Base-by-base conservation (phyloP, 257 asterid species). In the Avicennia marina region DNA sequence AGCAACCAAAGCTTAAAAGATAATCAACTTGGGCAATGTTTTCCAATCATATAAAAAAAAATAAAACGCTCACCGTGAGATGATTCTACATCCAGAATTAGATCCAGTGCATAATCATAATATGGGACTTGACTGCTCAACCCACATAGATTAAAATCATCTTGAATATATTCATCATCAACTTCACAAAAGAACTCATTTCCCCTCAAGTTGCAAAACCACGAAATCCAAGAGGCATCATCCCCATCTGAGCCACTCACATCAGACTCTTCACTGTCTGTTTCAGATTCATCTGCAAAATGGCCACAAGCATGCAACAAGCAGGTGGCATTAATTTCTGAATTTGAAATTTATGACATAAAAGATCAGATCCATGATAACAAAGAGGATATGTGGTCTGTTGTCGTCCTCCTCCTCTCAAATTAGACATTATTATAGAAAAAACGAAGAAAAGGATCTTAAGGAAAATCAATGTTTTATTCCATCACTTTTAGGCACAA, bases 161-260 rank as follows among this genome's bases (percentile, higher is more conserved):
- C 98, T 66, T 91, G 96, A 69, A 91, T 91, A 67, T 91, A 91
- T 64, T 91, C 98, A 52, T 91, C 98, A 63, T 91, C 98, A 58
- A 88, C 98, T 71, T 91, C 95, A 59, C 98, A 91, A 58, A 91
- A 91, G 75, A 91, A 88, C 69, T 91, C 98, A 13, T 91, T 91
- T 61, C 98, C 98, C n/a, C 98, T 80, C 78, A 88, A 74, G 73
- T 91, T 91, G 83, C 98, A 91, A 74, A 88, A 91, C 98, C 98
- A 91, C 26, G 96, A 85, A 71, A 91, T 89, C 98, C 98, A 91
- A 11, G 96, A 91, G 36, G 96, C 83, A 66, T 91, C 96, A 42
- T 91, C 98, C 73, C 96, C 98, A 56, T 91, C 98, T 62, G 98
- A 88, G 54, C 95, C 98, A 74, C 96, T 91, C 62, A 81, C 89